Evolutionary conservation across 768 basidiomycete species (phyloP).

Genomic region (Hericium coralloides): DNA sequence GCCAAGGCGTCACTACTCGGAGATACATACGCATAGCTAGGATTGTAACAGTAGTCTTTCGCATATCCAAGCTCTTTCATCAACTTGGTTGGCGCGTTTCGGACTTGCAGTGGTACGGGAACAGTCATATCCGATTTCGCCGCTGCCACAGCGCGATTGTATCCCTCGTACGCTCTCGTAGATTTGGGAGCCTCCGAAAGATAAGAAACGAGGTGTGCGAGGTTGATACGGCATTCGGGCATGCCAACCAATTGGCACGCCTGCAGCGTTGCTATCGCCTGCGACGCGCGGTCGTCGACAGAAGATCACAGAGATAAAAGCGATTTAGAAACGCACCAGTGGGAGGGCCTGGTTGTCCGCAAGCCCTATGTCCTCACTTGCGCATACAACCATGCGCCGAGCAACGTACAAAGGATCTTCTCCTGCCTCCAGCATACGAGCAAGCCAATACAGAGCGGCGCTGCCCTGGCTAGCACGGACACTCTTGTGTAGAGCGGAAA

Average conservation of each 20-base stretch:
- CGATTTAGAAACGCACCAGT: constrained; percentile 35
- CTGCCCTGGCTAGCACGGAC: constrained; percentile 67
- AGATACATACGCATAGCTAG: constrained; percentile 30
- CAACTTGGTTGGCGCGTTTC: constrained; percentile 66
- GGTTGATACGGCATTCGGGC: constrained; percentile 74
- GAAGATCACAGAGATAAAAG: not conserved
- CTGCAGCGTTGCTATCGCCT: constrained; percentile 56
- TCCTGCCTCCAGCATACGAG: constrained; percentile 71
- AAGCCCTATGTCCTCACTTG: constrained; percentile 80
- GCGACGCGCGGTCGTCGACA: not conserved
- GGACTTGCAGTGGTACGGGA: constrained; percentile 61
- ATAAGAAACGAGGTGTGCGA: constrained; percentile 71
- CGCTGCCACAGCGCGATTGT: constrained; percentile 56
- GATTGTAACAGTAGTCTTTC: constrained; percentile 41
- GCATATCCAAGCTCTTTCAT: constrained; percentile 46
- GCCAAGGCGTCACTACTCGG: too few species aligned
- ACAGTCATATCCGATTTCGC: constrained; percentile 42
- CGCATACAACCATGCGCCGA: constrained; percentile 66
- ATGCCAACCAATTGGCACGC: constrained; percentile 68
- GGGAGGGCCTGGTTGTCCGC: constrained; percentile 74
- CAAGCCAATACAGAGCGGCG: constrained; percentile 85
- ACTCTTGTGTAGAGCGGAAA: constrained; percentile 77
- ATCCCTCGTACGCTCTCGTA: constrained; percentile 72
- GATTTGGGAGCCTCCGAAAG: constrained; percentile 80
- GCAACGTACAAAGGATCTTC: constrained; percentile 78